Percentiles rank a stretch among this genome's conserved stretches.
Conservation (phyloP, 495 filamentous ascomycete genomes). For the Opeltia flavorubescens region DNA sequence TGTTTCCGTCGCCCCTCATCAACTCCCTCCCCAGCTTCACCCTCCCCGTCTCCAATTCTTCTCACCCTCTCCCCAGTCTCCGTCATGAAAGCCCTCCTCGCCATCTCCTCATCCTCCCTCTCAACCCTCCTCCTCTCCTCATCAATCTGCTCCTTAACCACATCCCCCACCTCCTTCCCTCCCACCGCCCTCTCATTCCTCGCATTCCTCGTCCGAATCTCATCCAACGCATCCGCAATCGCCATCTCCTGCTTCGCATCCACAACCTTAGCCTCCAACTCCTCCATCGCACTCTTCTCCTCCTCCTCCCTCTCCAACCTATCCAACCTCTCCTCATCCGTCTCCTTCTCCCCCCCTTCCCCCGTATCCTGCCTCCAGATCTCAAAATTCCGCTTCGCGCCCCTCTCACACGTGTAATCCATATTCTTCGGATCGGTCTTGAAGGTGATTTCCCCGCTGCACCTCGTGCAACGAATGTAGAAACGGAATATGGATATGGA, state of each 20-base stretch:
- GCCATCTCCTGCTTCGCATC: constrained; percentile 97
- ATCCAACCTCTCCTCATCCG: constrained; percentile 78
- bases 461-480: constrained; percentile 90
- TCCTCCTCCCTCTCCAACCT: constrained; percentile 62
- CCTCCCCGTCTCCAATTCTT: constrained; percentile 31
- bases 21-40: constrained; percentile 17
- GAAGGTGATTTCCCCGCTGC: constrained; percentile 82
- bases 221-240: constrained; percentile 89
- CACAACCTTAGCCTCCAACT: constrained; percentile 66
- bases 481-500: constrained; percentile 82
- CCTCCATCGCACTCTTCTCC: constrained; percentile 61
- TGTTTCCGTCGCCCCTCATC: constrained; percentile 9
- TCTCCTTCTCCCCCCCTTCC: constrained; percentile 49
- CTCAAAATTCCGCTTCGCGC: constrained; percentile 88
- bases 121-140: constrained; percentile 48
- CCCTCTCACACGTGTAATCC: constrained; percentile 78
- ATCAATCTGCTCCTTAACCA: constrained; percentile 24
- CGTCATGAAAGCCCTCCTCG: constrained; percentile 62
- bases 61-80: constrained; percentile 39
- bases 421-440: constrained; percentile 89
- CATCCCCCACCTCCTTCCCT: constrained; percentile 32
- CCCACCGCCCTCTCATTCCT: constrained; percentile 60
- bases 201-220: constrained; percentile 85
- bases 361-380: constrained; percentile 53
- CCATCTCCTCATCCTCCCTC: constrained; percentile 74